These are phyloP conservation scores for Pyronema omphalodes DNA, from an alignment of 495 filamentous ascomycete genomes.

Conservation along the genomic window DNA sequence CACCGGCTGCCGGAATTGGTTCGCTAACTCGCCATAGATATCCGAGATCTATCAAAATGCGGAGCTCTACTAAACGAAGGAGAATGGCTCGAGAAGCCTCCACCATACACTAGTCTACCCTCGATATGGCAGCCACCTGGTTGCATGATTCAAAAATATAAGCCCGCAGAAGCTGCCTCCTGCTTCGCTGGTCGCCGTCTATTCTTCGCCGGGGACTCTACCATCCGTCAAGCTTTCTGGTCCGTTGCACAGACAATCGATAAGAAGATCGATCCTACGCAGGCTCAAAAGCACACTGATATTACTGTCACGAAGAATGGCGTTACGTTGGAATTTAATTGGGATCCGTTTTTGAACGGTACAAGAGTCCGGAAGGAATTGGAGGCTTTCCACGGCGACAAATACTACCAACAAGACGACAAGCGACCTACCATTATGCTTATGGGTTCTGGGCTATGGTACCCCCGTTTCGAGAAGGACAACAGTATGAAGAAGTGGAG, in stretches of 20 bases:
- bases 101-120: constrained; percentile 9
- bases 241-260: constrained; percentile 35
- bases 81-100: constrained; percentile 32
- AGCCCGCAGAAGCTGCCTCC: constrained; percentile 27
- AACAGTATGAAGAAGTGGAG: constrained; percentile 32
- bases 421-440: constrained; percentile 27
- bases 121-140: constrained; percentile 40
- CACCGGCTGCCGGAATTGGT: neutral
- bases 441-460: constrained; percentile 38
- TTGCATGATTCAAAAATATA: constrained; percentile 40
- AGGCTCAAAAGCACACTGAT: constrained; percentile 29
- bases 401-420: constrained; percentile 3
- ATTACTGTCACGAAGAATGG: constrained; percentile 27
- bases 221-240: constrained; percentile 41
- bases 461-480: constrained; percentile 33
- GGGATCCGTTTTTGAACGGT: constrained; percentile 46
- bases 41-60: constrained; percentile 37
- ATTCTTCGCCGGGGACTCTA: constrained; percentile 43
- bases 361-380: constrained; percentile 30
- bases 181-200: constrained; percentile 32
- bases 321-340: constrained; percentile 35
- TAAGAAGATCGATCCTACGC: constrained; percentile 23
- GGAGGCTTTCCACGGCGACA: constrained; percentile 6
- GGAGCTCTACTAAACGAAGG: constrained; percentile 34
- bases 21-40: constrained; percentile 24